Conservation (phyloP, 345 rosid species). For the Linum lewisii region DNA sequence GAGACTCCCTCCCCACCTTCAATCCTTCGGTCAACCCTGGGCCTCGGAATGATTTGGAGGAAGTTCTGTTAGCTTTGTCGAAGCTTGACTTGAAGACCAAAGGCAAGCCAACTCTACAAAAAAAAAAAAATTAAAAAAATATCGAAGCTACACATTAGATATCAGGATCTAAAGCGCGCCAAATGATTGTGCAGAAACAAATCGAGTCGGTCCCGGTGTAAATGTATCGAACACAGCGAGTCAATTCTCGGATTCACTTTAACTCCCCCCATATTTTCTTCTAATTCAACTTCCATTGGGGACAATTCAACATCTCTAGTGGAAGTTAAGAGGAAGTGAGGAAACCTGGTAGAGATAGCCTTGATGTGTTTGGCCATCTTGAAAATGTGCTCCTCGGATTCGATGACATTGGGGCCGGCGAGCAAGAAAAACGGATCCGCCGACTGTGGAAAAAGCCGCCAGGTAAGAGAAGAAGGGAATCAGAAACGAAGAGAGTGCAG, state of each 20-base stretch:
- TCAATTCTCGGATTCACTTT: too few species aligned
- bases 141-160: not conserved
- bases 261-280: too few species aligned
- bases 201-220: too few species aligned
- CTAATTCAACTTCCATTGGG: too few species aligned
- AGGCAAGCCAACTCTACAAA: slow-evolving; percentile 70
- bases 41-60: slow-evolving; percentile 91
- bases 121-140: slow-evolving; percentile 1
- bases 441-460: slow-evolving; percentile 29
- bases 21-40: slow-evolving; percentile 91
- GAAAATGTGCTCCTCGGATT: slow-evolving; percentile 83
- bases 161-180: too few species aligned
- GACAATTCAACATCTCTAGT: too few species aligned
- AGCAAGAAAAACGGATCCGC: slow-evolving; percentile 83
- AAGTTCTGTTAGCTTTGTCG: slow-evolving; percentile 93
- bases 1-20: slow-evolving; percentile 36
- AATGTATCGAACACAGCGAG: too few species aligned
- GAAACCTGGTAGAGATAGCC: slow-evolving; percentile 58
- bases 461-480: not conserved
- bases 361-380: slow-evolving; percentile 71
- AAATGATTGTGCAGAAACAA: too few species aligned
- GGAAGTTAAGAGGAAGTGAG: too few species aligned
- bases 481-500: not conserved
- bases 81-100: slow-evolving; percentile 93
- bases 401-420: slow-evolving; percentile 96